A percentile compares a stretch with the other conserved stretches of the same genome.
These are phyloP conservation scores for Ganoderma lingzhi DNA, from an alignment of 1,284 basidiomycete genomes.

Conservation along the genomic window DNA sequence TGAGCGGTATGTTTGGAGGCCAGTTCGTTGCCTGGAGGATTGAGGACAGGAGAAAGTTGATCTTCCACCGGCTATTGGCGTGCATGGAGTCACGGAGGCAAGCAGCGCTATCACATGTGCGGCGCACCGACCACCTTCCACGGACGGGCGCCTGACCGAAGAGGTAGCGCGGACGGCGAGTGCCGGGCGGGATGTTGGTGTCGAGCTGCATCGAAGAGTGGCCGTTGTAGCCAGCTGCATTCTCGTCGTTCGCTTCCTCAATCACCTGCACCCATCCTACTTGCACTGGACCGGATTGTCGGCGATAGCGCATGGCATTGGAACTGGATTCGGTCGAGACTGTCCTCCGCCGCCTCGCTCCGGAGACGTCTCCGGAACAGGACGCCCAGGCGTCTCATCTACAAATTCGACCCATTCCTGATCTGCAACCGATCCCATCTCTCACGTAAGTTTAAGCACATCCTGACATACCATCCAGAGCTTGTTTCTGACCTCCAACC, in stretches of 20 bases:
- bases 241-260: not conserved
- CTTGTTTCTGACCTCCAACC: not conserved
- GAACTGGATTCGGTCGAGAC: not conserved
- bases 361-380: not conserved
- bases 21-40: not conserved
- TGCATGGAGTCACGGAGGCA: conserved; percentile 5
- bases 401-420: not conserved
- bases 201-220: not conserved
- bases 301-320: not conserved
- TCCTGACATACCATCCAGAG: conserved; percentile 3
- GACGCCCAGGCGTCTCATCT: conserved; percentile 5
- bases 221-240: not conserved
- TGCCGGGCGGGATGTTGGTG: conserved; percentile 1
- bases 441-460: conserved; percentile 14
- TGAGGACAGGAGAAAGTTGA: not conserved
- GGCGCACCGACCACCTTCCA: conserved; percentile 7
- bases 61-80: not conserved
- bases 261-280: not conserved
- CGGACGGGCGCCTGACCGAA: not conserved
- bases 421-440: conserved; percentile 12
- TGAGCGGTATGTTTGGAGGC: not conserved
- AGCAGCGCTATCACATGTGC: conserved; percentile 14
- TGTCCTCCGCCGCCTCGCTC: not conserved
- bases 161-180: conserved; percentile 4
- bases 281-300: not conserved